Conservation (phyloP, 345 rosid genomes). For the Hevea brasiliensis region DNA sequence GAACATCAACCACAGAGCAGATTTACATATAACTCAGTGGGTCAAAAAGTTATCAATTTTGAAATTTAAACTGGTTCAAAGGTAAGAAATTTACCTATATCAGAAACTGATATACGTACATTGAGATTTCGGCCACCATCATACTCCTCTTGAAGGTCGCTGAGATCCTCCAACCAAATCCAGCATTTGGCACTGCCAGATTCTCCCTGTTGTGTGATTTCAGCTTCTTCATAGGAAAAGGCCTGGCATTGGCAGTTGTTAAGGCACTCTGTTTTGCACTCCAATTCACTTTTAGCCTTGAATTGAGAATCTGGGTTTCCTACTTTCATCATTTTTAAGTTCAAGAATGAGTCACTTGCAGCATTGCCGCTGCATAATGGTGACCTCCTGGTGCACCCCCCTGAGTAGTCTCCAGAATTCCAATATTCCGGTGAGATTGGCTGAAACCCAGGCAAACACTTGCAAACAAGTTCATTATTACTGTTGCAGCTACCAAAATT, state of each 20-base stretch:
- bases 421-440: conserved; percentile 25
- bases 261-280: conserved; percentile 28
- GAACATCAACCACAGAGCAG: too few species aligned
- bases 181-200: conserved; percentile 36
- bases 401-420: conserved; percentile 25
- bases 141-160: conserved; percentile 54
- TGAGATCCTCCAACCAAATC: conserved; percentile 61
- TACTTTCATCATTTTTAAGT: conserved; percentile 22
- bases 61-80: neutral
- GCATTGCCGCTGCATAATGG: conserved; percentile 5
- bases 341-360: conserved; percentile 26
- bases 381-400: conserved; percentile 35
- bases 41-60: too few species aligned
- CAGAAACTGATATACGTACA: conserved; percentile 47
- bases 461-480: conserved; percentile 21
- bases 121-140: conserved; percentile 41
- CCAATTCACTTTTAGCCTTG: neutral
- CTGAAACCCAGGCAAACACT: conserved; percentile 49
- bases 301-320: neutral
- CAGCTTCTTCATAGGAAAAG: conserved; percentile 19
- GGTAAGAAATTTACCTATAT: conserved; percentile 38
- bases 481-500: conserved; percentile 41
- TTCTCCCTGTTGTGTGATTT: neutral
- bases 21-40: too few species aligned
- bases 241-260: conserved; percentile 29